Evolutionary conservation across 2,329 filamentous ascomycete species (phyloP).

Genomic region (Corinectria fuckeliana): DNA sequence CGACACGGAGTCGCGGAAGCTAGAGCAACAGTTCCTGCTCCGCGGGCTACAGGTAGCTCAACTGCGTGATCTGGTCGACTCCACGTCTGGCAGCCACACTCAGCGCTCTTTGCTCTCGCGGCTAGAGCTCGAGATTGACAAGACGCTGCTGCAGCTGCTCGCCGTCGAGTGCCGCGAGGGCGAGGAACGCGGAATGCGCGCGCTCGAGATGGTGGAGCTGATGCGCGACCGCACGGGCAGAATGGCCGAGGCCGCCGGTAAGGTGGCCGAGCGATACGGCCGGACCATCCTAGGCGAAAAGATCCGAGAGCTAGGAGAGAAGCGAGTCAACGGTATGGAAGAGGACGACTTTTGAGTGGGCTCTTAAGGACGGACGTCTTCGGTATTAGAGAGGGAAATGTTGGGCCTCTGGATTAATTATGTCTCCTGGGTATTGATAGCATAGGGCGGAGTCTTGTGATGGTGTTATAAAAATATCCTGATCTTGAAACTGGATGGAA

Average conservation of each 20-base stretch:
- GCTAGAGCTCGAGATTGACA: constrained; percentile 86
- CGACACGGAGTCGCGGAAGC: constrained; percentile 60
- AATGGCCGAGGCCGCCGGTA: constrained; percentile 90
- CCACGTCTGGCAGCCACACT: constrained; percentile 62
- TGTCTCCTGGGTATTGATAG: not conserved
- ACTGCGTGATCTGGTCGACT: constrained; percentile 74
- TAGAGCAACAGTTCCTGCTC: constrained; percentile 85
- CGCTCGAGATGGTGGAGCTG: constrained; percentile 85
- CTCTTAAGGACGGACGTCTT: not conserved
- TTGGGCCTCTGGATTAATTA: not conserved
- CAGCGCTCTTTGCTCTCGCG: constrained; percentile 72
- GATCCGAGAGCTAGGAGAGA: constrained; percentile 85
- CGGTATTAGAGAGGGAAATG: not conserved
- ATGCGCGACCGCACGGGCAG: constrained; percentile 85
- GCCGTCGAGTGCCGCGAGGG: constrained; percentile 90
- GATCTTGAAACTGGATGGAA: not conserved
- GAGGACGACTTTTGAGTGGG: constrained; percentile 54
- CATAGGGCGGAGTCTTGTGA: not conserved
- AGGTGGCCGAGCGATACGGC: constrained; percentile 87
- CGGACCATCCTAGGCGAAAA: constrained; percentile 83
- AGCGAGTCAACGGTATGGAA: constrained; percentile 65
- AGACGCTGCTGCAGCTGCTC: constrained; percentile 86
- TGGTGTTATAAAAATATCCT: not conserved
- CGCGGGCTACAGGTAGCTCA: constrained; percentile 75
- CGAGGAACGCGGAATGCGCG: constrained; percentile 93